Percentiles rank a stretch among this genome's conserved stretches.
Evolutionary conservation across 139 green algal species (phyloP).

Genomic region (Zygnema cylindricum): DNA sequence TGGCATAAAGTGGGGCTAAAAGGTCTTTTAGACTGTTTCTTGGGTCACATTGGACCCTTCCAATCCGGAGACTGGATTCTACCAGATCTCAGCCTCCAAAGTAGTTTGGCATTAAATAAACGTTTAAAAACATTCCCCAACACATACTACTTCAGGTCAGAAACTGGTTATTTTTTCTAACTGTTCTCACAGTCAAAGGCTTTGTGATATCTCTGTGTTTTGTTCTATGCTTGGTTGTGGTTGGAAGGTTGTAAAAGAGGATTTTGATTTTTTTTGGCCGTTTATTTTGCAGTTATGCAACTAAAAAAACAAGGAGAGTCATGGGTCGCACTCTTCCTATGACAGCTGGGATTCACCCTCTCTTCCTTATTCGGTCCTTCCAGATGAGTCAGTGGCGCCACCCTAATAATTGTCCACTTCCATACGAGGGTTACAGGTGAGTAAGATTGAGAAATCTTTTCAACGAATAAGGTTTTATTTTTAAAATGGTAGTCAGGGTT

Average conservation of each 20-base stretch:
- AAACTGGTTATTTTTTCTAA: neutral
- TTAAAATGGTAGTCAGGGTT: neutral
- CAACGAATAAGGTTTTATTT: neutral
- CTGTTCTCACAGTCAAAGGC: neutral
- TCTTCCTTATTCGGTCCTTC: conserved; percentile 43
- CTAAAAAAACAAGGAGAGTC: conserved; percentile 44
- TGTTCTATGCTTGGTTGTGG: neutral
- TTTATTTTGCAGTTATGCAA: conserved; percentile 57
- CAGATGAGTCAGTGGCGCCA: conserved; percentile 48
- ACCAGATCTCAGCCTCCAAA: conserved; percentile 48
- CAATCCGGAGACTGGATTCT: conserved; percentile 45
- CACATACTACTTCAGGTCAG: conserved; percentile 55
- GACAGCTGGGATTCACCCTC: conserved; percentile 22
- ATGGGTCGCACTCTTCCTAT: conserved; percentile 36
- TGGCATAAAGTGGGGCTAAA: conserved; percentile 40
- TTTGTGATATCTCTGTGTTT: neutral
- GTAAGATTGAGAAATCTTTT: neutral
- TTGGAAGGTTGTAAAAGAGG: conserved; percentile 12
- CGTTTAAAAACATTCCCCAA: conserved; percentile 32
- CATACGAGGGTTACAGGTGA: conserved; percentile 55
- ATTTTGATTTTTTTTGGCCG: neutral
- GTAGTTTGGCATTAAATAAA: conserved; percentile 39
- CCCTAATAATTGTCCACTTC: neutral
- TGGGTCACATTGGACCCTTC: conserved; percentile 31
- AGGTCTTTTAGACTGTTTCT: conserved; percentile 14